Evolutionary conservation across 441 rosid species (phyloP).

Genomic region (Metrosideros polymorpha): DNA sequence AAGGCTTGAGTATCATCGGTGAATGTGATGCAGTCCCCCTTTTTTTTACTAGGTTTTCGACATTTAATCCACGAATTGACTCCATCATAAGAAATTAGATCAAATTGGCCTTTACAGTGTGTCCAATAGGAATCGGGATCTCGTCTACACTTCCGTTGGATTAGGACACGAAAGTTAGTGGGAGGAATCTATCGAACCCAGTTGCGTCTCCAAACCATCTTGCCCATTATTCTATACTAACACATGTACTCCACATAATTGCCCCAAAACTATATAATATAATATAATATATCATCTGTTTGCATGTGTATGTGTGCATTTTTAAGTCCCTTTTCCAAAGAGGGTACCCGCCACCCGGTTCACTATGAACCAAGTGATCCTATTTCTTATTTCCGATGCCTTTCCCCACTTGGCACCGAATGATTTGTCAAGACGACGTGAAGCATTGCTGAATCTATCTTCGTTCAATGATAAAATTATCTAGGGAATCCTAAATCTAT

Average conservation of each 20-base stretch:
- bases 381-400: neutral
- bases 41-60: neutral
- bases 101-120: neutral
- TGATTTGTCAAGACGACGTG: neutral
- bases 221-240: neutral
- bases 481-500: too few relatives aligned
- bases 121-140: neutral
- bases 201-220: neutral
- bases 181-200: neutral
- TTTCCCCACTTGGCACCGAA: neutral
- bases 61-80: neutral
- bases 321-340: neutral
- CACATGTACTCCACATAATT: neutral
- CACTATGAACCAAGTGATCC: neutral
- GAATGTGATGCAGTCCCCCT: conserved; percentile 7
- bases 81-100: neutral
- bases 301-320: neutral
- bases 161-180: neutral
- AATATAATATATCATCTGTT: neutral
- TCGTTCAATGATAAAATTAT: too few relatives aligned
- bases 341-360: neutral
- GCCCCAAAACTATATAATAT: neutral
- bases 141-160: neutral
- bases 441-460: neutral
- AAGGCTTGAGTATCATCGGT: neutral